Base-by-base conservation (phyloP, 805 yeast species). In the Yamadazyma laniorum region DNA sequence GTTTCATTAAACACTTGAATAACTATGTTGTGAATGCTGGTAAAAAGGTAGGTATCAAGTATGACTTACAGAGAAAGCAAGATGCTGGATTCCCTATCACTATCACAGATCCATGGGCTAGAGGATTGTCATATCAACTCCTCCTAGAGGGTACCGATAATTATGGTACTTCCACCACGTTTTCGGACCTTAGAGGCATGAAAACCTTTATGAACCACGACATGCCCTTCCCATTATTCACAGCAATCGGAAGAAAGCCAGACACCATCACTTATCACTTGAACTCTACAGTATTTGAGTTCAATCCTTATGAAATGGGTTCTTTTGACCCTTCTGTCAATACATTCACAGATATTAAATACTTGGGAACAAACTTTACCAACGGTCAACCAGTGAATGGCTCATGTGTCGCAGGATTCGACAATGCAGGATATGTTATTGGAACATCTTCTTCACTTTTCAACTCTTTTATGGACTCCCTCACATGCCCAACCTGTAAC, bases 31-130 rank as follows among this genome's bases (percentile, higher is more conserved):
- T 33, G n/a, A 37, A 35, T 33, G 28, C 16, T 15, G 39, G 47
- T n/a, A 25, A 61, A 17, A 70, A 72, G 0, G 65, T 64, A 36
- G 71, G 70, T 5, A 74, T 81, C 26, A 52, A 59, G 19, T 74
- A 75, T 43, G 84, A 78, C 38, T 62, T 85, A 13, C 60, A 65
- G 7, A 68, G 49, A 3, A 66, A 66, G 43, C 23, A 34, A 34
- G 30, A 37, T 15, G 91, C 91, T 2, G 95, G 95, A 0, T 86
- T 72, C 55, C 67, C 72, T 14, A 65, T 79, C n/a, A 67, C 85
- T 6, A 48, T 85, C 21, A 82, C 91, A 2, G 95, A 86, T 57
- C 74, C 78, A 40, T 86, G 93, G 95, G 89, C 88, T 4, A 70
- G 90, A 47, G 80, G 80, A 2, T 64, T 88, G 35, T 75, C 93